Evolutionary conservation across 148 eudicot species (phyloP).

Genomic region (Amaranthus cruentus): DNA sequence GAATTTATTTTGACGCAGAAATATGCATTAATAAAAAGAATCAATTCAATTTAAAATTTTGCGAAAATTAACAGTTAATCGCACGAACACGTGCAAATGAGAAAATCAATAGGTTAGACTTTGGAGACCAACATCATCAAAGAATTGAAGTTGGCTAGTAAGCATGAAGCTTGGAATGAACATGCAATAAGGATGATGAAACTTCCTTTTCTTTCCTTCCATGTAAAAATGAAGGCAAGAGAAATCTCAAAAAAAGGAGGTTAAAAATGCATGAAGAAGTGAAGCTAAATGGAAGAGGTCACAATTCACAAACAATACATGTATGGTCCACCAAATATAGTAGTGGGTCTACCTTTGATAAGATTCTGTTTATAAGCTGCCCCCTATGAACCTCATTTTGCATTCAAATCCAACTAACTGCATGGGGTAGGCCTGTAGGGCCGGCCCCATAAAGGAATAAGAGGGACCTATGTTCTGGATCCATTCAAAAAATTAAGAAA

Average conservation of each 20-base stretch:
- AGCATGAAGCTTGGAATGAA: slow-evolving; percentile 6
- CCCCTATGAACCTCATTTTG: neutral
- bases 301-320: slow-evolving; percentile 17
- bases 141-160: slow-evolving; percentile 19
- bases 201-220: neutral
- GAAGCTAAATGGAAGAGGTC: neutral
- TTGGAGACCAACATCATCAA: neutral
- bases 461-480: too few relatives aligned
- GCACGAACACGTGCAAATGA: slow-evolving; percentile 10
- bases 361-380: slow-evolving; percentile 17
- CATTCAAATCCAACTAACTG: slow-evolving; percentile 19
- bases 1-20: too few relatives aligned
- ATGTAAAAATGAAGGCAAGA: slow-evolving; percentile 12
- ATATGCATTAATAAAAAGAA: too few relatives aligned
- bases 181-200: slow-evolving; percentile 22
- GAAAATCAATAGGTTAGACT: neutral
- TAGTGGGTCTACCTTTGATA: slow-evolving; percentile 7
- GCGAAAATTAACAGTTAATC: too few relatives aligned
- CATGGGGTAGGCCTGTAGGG: slow-evolving; percentile 5
- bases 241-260: slow-evolving; percentile 2
- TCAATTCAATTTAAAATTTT: too few relatives aligned
- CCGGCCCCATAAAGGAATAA: too few relatives aligned
- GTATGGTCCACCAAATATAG: slow-evolving; percentile 18
- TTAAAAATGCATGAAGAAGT: slow-evolving; percentile 12
- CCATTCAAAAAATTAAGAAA: too few relatives aligned